phyloP scores from a whole-genome alignment of 1,284 basidiomycete species.

The Ustilago esculenta region DNA sequence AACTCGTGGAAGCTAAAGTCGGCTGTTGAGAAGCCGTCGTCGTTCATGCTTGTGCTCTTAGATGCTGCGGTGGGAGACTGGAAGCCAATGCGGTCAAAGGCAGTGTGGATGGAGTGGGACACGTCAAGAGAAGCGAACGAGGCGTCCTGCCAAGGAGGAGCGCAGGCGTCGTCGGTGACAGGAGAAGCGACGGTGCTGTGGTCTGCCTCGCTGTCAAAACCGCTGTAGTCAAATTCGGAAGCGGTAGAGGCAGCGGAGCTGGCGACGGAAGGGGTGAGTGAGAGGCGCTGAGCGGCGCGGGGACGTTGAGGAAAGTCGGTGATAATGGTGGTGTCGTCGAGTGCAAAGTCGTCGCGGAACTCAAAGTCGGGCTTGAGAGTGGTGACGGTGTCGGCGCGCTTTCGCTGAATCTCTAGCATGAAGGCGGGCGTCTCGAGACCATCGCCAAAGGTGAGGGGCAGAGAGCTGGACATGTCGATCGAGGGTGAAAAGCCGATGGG shows the following conservation, averaged over 20 bases:
- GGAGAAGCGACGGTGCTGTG: conserved; percentile 32
- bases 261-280: conserved; percentile 47
- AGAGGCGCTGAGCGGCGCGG: conserved; percentile 48
- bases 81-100: conserved; percentile 39
- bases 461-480: conserved; percentile 31
- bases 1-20: conserved; percentile 57
- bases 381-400: conserved; percentile 50
- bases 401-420: conserved; percentile 45
- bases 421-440: conserved; percentile 34
- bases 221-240: conserved; percentile 49
- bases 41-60: conserved; percentile 10
- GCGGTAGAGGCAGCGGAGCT: conserved; percentile 56
- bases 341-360: conserved; percentile 20
- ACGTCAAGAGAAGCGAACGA: conserved; percentile 19
- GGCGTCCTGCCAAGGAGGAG: conserved; percentile 18
- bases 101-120: conserved; percentile 32
- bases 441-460: conserved; percentile 42
- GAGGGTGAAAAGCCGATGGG: conserved; percentile 47
- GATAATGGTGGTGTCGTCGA: conserved; percentile 22
- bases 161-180: conserved; percentile 22
- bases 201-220: conserved; percentile 40
- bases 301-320: conserved; percentile 44
- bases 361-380: conserved; percentile 52
- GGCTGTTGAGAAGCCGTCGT: conserved; percentile 12
- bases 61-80: conserved; percentile 23